Conservation (phyloP, 352 stramenopile genomes). For the Globisporangium mamillatum region DNA sequence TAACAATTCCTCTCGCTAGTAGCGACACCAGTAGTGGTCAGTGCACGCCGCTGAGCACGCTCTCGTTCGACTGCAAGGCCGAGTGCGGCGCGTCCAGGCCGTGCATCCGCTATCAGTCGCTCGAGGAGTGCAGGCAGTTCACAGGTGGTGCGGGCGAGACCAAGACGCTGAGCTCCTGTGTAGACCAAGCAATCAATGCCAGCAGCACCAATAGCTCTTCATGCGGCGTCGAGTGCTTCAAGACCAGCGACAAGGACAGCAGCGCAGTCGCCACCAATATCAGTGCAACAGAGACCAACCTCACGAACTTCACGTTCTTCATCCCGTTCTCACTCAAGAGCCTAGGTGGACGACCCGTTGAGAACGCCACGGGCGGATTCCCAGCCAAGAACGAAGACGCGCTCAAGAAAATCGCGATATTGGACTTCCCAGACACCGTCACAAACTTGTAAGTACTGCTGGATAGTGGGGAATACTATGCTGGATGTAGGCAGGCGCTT, state of each 20-base stretch:
- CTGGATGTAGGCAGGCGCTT: constrained; percentile 5
- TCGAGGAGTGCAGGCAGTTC: not conserved
- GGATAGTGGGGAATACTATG: not conserved
- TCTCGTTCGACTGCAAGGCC: constrained; percentile 14
- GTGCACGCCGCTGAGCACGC: constrained; percentile 14
- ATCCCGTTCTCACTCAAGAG: constrained; percentile 16
- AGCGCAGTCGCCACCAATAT: not conserved
- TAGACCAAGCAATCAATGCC: not conserved
- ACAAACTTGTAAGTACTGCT: constrained; percentile 11
- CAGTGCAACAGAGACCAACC: not conserved
- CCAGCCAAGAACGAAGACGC: constrained; percentile 19
- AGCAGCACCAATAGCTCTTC: not conserved
- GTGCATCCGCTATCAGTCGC: constrained; percentile 16
- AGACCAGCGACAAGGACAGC: constrained; percentile 5
- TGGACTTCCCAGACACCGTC: constrained; percentile 8
- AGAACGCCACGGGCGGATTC: constrained; percentile 11
- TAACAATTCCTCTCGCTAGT: not conserved
- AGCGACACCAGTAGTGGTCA: not conserved
- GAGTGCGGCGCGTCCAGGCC: constrained; percentile 3
- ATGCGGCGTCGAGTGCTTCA: constrained; percentile 19
- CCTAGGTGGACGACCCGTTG: constrained; percentile 1
- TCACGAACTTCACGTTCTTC: constrained; percentile 15
- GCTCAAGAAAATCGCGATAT: constrained; percentile 10
- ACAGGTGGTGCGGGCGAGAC: constrained; percentile 7
- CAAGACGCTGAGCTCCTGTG: constrained; percentile 9